Percentiles rank a stretch among this genome's conserved stretches.
phyloP scores from a whole-genome alignment of 1,284 basidiomycete species.

The Chalciporus sp. region DNA sequence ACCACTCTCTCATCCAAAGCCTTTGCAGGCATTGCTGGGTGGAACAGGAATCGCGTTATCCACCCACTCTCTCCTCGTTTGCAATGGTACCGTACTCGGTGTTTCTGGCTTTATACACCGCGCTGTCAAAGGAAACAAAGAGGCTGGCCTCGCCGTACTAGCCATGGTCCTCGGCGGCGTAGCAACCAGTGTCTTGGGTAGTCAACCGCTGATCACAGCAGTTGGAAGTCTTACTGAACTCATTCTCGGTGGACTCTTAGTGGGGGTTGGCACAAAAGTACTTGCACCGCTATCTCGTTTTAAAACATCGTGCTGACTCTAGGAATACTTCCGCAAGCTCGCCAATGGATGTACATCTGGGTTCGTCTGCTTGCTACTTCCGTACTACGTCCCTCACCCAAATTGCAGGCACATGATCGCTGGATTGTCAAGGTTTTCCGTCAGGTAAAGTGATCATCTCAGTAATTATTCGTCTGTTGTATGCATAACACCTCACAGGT shows the following conservation, averaged over 20 bases:
- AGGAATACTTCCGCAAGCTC: conserved; percentile 38
- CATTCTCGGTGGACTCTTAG: conserved; percentile 56
- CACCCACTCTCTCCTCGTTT: conserved; percentile 53
- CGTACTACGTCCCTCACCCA: neutral
- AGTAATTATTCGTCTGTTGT: conserved; percentile 1
- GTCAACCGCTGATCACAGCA: conserved; percentile 32
- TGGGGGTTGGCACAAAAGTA: conserved; percentile 67
- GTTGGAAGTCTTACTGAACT: conserved; percentile 35
- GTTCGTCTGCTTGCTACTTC: conserved; percentile 33
- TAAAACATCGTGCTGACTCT: neutral
- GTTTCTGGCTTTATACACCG: conserved; percentile 66
- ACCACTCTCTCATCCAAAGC: conserved; percentile 38
- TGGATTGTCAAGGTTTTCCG: conserved; percentile 63
- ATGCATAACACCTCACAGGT: conserved; percentile 20
- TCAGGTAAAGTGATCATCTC: conserved; percentile 40
- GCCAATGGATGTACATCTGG: conserved; percentile 64
- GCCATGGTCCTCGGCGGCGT: conserved; percentile 51
- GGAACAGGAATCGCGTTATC: conserved; percentile 60
- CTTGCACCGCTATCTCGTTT: conserved; percentile 1
- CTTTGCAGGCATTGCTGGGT: conserved; percentile 63
- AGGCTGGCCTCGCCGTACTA: conserved; percentile 41
- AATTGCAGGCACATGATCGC: conserved; percentile 66
- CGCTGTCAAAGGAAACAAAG: conserved; percentile 48
- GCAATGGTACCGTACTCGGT: conserved; percentile 64
- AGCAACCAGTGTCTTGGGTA: conserved; percentile 40